A percentile compares a stretch with the other conserved stretches of the same genome.
Evolutionary conservation across 75 land plant genomes (phyloP).

Genomic region (Sequoia sempervirens): DNA sequence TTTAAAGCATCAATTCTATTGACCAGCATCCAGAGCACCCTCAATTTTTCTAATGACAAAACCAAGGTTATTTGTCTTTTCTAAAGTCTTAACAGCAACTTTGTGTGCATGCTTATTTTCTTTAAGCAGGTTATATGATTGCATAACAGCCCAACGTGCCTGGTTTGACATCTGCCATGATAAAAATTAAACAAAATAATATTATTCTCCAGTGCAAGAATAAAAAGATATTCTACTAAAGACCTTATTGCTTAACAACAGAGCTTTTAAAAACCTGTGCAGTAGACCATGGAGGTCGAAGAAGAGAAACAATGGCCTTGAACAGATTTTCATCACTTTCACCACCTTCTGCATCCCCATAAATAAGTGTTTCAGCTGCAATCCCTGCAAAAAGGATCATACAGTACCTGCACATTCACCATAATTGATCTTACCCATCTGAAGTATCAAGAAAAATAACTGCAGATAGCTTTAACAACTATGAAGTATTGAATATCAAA

Average conservation of each 20-base stretch:
- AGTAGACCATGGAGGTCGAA: constrained; percentile 73
- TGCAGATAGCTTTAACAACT: neutral
- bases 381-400: constrained; percentile 96
- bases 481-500: neutral
- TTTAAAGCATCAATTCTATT: constrained; percentile 6
- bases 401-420: constrained; percentile 52
- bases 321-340: constrained; percentile 94
- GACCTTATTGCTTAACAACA: constrained; percentile 3
- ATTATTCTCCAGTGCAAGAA: neutral
- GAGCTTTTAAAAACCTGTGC: constrained; percentile 46
- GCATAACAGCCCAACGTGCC: constrained; percentile 90
- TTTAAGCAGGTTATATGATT: constrained; percentile 78
- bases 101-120: constrained; percentile 59
- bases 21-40: constrained; percentile 40
- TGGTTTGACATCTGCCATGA: constrained; percentile 81
- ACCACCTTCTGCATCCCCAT: constrained; percentile 96
- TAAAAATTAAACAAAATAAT: neutral
- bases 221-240: neutral
- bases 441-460: neutral
- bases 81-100: constrained; percentile 71
- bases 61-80: constrained; percentile 51
- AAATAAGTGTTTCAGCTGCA: constrained; percentile 92
- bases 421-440: neutral
- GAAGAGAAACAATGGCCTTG: constrained; percentile 54
- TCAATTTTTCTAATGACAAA: constrained; percentile 65